phyloP scores from a whole-genome alignment of 108 stramenopile genomes.

The Pinguiococcus pyrenoidosus region DNA sequence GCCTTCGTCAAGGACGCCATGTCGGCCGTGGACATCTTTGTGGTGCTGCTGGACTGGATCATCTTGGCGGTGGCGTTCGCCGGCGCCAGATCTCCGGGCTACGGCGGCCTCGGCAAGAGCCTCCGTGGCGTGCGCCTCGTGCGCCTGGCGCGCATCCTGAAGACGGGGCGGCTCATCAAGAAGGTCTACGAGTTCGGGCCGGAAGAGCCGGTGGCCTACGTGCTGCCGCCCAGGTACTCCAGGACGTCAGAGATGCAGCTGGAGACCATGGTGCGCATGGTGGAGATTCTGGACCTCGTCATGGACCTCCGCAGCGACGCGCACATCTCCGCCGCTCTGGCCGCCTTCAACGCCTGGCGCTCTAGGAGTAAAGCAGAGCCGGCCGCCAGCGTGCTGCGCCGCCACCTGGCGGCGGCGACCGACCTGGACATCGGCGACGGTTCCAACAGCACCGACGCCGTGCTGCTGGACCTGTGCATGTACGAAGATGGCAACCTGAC shows the following conservation, averaged over 20 bases:
- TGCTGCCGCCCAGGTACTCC: constrained; percentile 1
- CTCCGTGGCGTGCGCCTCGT: too few relatives aligned
- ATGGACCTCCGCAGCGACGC: constrained; percentile 9
- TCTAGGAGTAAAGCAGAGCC: background rate
- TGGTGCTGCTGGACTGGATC: constrained; percentile 1
- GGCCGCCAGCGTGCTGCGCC: too few relatives aligned
- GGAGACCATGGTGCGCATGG: background rate
- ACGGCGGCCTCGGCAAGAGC: background rate
- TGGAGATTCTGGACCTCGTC: constrained; percentile 1
- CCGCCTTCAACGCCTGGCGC: background rate
- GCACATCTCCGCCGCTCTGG: background rate
- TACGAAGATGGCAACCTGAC: constrained; percentile 12
- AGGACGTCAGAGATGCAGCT: background rate
- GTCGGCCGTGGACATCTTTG: background rate
- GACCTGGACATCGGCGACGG: background rate
- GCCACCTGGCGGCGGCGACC: background rate
- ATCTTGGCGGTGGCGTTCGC: constrained; percentile 1
- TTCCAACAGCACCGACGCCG: constrained; percentile 7
- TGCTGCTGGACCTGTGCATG: constrained; percentile 20
- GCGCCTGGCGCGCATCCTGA: too few relatives aligned
- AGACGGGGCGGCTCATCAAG: too few relatives aligned
- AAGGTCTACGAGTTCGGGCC: too few relatives aligned
- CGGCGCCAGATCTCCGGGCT: background rate
- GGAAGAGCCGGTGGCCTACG: too few relatives aligned
- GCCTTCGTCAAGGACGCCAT: background rate